Conservation (phyloP, 2,329 filamentous ascomycete species). For the Corynespora cassiicola region DNA sequence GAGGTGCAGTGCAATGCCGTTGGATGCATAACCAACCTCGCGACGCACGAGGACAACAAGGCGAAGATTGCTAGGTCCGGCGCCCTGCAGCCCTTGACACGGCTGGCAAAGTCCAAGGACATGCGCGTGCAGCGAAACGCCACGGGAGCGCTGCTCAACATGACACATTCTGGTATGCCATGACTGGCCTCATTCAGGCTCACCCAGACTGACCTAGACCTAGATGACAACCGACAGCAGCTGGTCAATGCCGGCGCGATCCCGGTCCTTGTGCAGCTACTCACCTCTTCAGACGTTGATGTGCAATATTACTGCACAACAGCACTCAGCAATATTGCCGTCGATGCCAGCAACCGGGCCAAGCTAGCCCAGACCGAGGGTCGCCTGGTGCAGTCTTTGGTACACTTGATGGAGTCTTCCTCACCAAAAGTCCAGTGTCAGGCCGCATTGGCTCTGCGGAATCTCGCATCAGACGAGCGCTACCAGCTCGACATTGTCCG, state of each 20-base stretch:
- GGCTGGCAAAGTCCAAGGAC: slow-evolving; percentile 94
- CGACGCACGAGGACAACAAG: slow-evolving; percentile 99
- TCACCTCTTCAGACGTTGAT: slow-evolving; percentile 92
- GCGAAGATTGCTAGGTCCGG: slow-evolving; percentile 97
- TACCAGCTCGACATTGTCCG: slow-evolving; percentile 98
- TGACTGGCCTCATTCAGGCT: no score
- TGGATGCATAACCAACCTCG: slow-evolving; percentile 97
- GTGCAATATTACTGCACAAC: slow-evolving; percentile 99
- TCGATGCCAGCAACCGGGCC: slow-evolving; percentile 88
- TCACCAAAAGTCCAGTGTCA: slow-evolving; percentile 96
- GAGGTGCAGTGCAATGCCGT: slow-evolving; percentile 99
- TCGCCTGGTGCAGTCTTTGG: slow-evolving; percentile 89
- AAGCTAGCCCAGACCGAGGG: slow-evolving; percentile 90
- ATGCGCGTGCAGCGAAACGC: slow-evolving; percentile 99
- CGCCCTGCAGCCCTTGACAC: slow-evolving; percentile 86
- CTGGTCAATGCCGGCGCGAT: slow-evolving; percentile 98
- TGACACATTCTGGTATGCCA: slow-evolving; percentile 94
- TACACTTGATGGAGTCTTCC: slow-evolving; percentile 95
- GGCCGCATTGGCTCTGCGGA: slow-evolving; percentile 90
- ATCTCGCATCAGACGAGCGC: slow-evolving; percentile 96
- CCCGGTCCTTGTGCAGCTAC: slow-evolving; percentile 91
- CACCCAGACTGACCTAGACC: slow-evolving; percentile 23
- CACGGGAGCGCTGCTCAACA: slow-evolving; percentile 93
- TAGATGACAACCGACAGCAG: slow-evolving; percentile 97
- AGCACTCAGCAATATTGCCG: slow-evolving; percentile 96